phyloP scores from a whole-genome alignment of 805 yeast genomes.

The Debaryomyces prosopidis region DNA sequence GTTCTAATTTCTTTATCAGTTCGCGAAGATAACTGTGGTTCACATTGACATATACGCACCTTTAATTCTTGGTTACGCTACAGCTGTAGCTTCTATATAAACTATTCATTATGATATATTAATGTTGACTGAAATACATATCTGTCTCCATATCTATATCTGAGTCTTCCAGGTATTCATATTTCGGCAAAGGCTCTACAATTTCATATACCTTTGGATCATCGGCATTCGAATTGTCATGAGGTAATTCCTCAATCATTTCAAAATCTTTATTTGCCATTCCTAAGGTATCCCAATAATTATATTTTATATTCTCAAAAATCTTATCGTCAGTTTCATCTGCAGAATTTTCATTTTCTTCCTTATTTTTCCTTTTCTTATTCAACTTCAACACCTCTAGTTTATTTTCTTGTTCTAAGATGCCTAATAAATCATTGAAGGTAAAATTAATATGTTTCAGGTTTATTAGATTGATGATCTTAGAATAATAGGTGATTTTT shows the following conservation, averaged over 20 bases:
- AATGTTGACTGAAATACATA: too few species aligned
- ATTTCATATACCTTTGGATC: not conserved
- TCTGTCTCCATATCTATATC: slow-evolving; percentile 9
- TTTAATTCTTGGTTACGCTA: too few species aligned
- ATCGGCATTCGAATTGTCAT: slow-evolving; percentile 1
- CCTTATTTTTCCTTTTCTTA: slow-evolving; percentile 8
- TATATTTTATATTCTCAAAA: slow-evolving; percentile 27
- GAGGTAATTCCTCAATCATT: slow-evolving; percentile 19
- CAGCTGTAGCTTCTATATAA: too few species aligned
- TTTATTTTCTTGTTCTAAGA: slow-evolving; percentile 28
- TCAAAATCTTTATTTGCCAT: slow-evolving; percentile 24
- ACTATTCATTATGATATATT: too few species aligned
- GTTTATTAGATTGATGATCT: slow-evolving; percentile 21
- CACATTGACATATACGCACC: too few species aligned
- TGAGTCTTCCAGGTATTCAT: not conserved
- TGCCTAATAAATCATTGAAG: slow-evolving; percentile 20
- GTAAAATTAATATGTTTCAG: slow-evolving; percentile 20
- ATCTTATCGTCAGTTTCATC: slow-evolving; percentile 8
- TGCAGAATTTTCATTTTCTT: not conserved
- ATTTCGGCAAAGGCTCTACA: not conserved
- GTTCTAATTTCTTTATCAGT: too few species aligned
- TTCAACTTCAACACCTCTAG: slow-evolving; percentile 18
- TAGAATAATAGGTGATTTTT: slow-evolving; percentile 21
- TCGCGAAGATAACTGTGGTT: too few species aligned
- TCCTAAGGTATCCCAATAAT: slow-evolving; percentile 36